Base-by-base conservation (phyloP, 495 filamentous ascomycete genomes). In the Hyphodiscus hymeniophilus region DNA sequence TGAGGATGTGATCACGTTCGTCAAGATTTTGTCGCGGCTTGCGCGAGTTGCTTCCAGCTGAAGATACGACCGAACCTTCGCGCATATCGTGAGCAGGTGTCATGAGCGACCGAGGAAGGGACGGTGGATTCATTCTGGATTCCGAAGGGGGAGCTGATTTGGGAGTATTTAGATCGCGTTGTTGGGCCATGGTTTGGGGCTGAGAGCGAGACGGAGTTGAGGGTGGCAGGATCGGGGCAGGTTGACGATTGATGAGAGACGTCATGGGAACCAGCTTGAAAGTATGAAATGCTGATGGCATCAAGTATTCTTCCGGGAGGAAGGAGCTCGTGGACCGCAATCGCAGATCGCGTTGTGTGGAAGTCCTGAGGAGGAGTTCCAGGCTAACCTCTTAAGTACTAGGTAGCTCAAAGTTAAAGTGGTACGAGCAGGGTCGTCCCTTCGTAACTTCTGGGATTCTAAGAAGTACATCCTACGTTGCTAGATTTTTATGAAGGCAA, bases 201-300 rank as follows among this genome's bases (percentile, higher is more conserved):
- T 35, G 43, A 11, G 46, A 15, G 15, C 47, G 55, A 21, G 26
- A 20, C 12, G 56, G 56, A 35, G 56, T 58, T 3, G 50, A 54
- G 20, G 56, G 56, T 10, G 56, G 56, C 3, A 56, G 42, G 24
- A 55, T 59, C 1, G 56, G 52, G 17, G 52, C 38, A 23, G 48
- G 45, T 39, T 50, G 52, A 20, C 47, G 48, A 38, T 34, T 55
- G 7, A 17, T 52, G 4, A 46, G 41, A 3, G 52, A 42, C 20
- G 56, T 52, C 56, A 59, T 59, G 39, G 56, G 48, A 28, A 59
- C 52, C 7, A 55, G 48, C 31, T 59, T 59, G 42, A 55, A 59
- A 13, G 51, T 55, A 41, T 59, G 48, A 35, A 59, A 59, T 11
- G 51, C 52, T 23, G 56, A 52, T 52, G 48, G 51, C 56, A 40